phyloP scores from a whole-genome alignment of 2,329 filamentous ascomycete species.

The Aureobasidium pullulans region DNA sequence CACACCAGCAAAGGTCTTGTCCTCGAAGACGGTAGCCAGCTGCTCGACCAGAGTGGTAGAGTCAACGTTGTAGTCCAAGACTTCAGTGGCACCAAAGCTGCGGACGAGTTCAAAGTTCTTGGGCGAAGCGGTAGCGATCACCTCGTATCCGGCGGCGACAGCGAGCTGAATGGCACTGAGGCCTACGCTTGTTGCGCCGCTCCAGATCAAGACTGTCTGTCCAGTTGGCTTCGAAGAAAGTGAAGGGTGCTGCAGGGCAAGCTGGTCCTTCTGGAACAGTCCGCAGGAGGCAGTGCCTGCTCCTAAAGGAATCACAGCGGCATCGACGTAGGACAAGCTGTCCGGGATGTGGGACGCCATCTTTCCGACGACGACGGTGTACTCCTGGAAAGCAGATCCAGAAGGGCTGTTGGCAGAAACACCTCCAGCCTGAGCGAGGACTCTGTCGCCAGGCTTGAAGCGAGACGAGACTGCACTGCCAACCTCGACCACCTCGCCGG shows the following conservation, averaged over 20 bases:
- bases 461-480: slow-evolving; percentile 13
- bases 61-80: slow-evolving; percentile 37
- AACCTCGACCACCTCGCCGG: slow-evolving; percentile 28
- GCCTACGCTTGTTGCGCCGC: slow-evolving; percentile 44
- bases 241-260: slow-evolving; percentile 15
- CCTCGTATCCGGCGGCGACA: slow-evolving; percentile 37
- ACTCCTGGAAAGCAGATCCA: slow-evolving; percentile 25
- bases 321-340: slow-evolving; percentile 30
- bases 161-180: slow-evolving; percentile 42
- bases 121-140: slow-evolving; percentile 37
- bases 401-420: background rate
- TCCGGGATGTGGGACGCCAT: slow-evolving; percentile 34
- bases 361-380: slow-evolving; percentile 26
- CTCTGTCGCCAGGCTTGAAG: slow-evolving; percentile 31
- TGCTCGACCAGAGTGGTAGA: slow-evolving; percentile 26
- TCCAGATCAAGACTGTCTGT: slow-evolving; percentile 41
- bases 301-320: slow-evolving; percentile 36
- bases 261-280: slow-evolving; percentile 19
- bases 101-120: slow-evolving; percentile 40
- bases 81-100: slow-evolving; percentile 36
- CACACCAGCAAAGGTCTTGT: slow-evolving; percentile 17
- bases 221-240: slow-evolving; percentile 19
- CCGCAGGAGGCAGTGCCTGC: slow-evolving; percentile 33
- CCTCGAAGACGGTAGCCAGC: slow-evolving; percentile 14
- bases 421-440: slow-evolving; percentile 19